Evolutionary conservation across 83 land plant genomes (phyloP).

Genomic region (Larix sibirica): DNA sequence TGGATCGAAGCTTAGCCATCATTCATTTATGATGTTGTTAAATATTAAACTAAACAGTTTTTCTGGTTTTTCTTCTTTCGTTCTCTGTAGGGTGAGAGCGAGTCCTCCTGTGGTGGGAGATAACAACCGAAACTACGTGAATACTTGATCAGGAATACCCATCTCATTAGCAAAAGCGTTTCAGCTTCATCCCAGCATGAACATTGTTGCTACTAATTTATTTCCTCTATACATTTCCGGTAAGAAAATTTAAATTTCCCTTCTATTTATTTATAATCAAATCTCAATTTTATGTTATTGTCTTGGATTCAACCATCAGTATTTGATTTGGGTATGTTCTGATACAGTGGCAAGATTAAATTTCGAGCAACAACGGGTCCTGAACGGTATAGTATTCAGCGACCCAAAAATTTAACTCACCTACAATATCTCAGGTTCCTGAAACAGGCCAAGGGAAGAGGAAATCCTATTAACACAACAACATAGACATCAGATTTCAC

Average conservation of each 20-base stretch:
- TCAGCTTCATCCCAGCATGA: neutral
- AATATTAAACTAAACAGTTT: neutral
- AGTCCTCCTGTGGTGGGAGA: neutral
- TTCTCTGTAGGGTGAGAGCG: constrained; percentile 2
- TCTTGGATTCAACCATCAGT: neutral
- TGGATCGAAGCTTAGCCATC: too few species aligned
- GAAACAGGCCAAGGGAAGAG: constrained; percentile 30
- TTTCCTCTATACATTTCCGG: constrained; percentile 6
- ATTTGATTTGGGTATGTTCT: neutral
- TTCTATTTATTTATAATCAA: neutral
- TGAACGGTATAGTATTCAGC: constrained; percentile 23
- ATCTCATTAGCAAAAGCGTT: neutral
- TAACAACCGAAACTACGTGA: neutral
- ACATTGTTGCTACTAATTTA: neutral
- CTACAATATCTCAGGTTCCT: constrained; percentile 20
- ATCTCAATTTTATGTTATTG: neutral
- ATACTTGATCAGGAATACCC: neutral
- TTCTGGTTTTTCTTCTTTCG: neutral
- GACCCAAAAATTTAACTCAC: constrained; percentile 43
- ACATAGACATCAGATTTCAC: constrained; percentile 14
- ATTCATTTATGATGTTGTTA: too few species aligned
- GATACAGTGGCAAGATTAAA: neutral
- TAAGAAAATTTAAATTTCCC: neutral
- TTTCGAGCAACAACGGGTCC: neutral
- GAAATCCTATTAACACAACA: neutral